Evolutionary conservation across 108 stramenopile species (phyloP).

Genomic region (Nannochloropsis salina): DNA sequence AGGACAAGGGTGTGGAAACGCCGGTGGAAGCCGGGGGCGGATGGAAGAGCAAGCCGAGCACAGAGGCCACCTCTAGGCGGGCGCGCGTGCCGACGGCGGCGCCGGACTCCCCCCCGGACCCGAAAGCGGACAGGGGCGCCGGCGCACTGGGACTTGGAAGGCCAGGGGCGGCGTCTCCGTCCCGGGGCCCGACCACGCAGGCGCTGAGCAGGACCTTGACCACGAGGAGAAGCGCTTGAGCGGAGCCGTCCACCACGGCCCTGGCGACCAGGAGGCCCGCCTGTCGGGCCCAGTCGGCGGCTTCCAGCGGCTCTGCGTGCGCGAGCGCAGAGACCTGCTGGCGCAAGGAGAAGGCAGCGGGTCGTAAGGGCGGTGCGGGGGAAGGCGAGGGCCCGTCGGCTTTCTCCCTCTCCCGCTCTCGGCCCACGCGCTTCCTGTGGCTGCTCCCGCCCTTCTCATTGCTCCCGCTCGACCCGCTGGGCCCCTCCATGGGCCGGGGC

Average conservation of each 20-base stretch:
- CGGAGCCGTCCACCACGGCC: background rate
- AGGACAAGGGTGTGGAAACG: background rate
- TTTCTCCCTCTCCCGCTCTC: conserved; percentile 6
- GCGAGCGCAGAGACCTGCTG: background rate
- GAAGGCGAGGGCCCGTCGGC: background rate
- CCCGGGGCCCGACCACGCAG: background rate
- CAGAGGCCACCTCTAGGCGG: background rate
- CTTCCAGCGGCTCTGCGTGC: background rate
- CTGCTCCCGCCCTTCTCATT: background rate
- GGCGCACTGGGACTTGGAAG: too few relatives aligned
- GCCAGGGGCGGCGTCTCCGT: too few relatives aligned
- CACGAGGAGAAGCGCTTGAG: background rate
- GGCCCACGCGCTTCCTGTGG: background rate
- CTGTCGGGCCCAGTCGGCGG: background rate
- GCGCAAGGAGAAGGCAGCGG: background rate
- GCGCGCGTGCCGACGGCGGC: too few relatives aligned
- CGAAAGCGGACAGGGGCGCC: too few relatives aligned
- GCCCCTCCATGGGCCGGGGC: background rate
- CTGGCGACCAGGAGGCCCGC: background rate
- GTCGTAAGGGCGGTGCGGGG: background rate
- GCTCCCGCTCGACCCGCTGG: background rate
- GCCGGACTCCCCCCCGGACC: too few relatives aligned
- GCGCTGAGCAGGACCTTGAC: background rate
- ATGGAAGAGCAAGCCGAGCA: background rate
- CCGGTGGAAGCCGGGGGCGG: background rate